Base-by-base conservation (phyloP, 2,329 filamentous ascomycete species). In the Ascochyta clinopodiicola region DNA sequence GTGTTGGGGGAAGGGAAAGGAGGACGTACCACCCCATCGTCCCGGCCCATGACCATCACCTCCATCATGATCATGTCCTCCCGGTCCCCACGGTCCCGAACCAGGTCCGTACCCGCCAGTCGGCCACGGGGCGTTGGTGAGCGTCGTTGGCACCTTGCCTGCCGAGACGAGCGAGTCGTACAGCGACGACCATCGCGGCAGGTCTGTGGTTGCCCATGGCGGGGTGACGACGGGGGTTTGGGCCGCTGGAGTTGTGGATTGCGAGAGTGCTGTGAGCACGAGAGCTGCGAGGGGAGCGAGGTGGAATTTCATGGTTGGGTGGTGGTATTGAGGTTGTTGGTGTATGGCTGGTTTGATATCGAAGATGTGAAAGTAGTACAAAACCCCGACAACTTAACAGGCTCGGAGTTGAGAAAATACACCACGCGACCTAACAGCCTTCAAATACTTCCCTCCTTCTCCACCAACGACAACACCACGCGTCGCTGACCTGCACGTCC, bases 151-250 rank as follows among this genome's bases (percentile, higher is more conserved):
- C 27, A 70, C 62, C n/a, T 60, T 61, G 7, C 68, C 63, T 1
- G 52, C 59, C 0, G 66, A 67, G 17, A 67, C 47, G 6, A 72
- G 65, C 1, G 69, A 72, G 43, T 56, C 44, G 59, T 72, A 68
- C 39, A 69, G 46, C 0, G 67, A 70, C 1, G 68, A 66, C 64
- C 66, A 70, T 36, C 58, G 57, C 1, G 50, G 60, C 2, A 62
- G 52, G 37, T 69, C 61, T 17, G 56, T 48, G 1, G 66, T 59
- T 2, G 66, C 66, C 66, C 64, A 69, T 22, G 64, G 63, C 10
- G 63, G 66, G 15, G 51, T 48, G 1, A 50, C 57, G 25, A 47
- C 44, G 13, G 51, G 48, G 2, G 44, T 24, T 6, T 34, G 34
- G 15, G 55, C 39, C 12, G 36, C 29, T 4, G 31, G 31, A 12